A percentile compares a stretch with the other conserved stretches of the same genome.
Evolutionary conservation across 2,329 filamentous ascomycete species (phyloP).

Genomic region (Colletotrichum eremochloae): DNA sequence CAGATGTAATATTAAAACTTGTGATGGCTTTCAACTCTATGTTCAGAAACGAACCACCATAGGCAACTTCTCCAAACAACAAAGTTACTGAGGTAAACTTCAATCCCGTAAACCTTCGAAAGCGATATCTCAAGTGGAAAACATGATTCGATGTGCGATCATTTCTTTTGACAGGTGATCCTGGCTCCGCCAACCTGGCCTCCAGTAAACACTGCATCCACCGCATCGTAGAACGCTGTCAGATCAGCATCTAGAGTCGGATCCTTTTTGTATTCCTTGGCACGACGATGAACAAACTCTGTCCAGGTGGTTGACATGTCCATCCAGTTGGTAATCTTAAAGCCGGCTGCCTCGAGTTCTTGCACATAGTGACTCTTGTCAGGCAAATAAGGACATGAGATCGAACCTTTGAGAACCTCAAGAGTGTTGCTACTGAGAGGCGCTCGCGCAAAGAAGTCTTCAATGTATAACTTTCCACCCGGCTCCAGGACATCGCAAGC

Average conservation of each 20-base stretch:
- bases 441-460: constrained; percentile 44
- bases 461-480: constrained; percentile 43
- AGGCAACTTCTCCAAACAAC: not conserved
- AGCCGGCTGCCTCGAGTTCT: constrained; percentile 42
- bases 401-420: constrained; percentile 32
- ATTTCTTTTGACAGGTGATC: constrained; percentile 36
- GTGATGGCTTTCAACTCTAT: not conserved
- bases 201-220: constrained; percentile 40
- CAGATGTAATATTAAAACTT: not conserved
- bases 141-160: not conserved
- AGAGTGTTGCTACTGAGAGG: constrained; percentile 15
- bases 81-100: not conserved
- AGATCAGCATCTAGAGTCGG: constrained; percentile 26
- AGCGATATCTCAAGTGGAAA: not conserved
- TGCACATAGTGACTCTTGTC: constrained; percentile 32
- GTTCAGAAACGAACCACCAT: not conserved
- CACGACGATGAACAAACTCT: constrained; percentile 42
- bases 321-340: constrained; percentile 37
- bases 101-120: not conserved
- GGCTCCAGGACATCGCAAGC: constrained; percentile 32
- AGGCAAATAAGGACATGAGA: constrained; percentile 43
- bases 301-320: constrained; percentile 43
- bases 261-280: constrained; percentile 34
- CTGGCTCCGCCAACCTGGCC: constrained; percentile 40
- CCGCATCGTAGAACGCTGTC: constrained; percentile 40